These are phyloP conservation scores for Tricholoma bakamatsutake DNA, from an alignment of 768 basidiomycete genomes.

Conservation along the genomic window DNA sequence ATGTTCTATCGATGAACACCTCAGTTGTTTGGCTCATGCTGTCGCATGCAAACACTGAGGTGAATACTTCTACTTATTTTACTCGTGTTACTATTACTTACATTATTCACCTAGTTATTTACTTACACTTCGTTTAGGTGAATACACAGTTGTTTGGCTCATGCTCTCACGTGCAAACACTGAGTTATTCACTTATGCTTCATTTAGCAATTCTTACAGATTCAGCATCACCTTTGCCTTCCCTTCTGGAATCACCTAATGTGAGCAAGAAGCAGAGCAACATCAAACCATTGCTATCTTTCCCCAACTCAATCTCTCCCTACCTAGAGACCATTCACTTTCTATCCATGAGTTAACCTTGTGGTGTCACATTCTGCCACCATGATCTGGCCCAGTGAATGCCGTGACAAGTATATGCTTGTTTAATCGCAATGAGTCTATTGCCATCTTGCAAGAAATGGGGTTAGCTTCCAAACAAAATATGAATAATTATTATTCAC, in stretches of 20 bases:
- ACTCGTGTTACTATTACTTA: too few relatives aligned
- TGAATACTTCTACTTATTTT: too few relatives aligned
- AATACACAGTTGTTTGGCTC: too few relatives aligned
- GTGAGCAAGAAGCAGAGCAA: slow-evolving; percentile 24
- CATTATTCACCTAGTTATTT: too few relatives aligned
- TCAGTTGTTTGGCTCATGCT: too few relatives aligned
- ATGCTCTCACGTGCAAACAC: too few relatives aligned
- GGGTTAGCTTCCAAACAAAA: slow-evolving; percentile 44
- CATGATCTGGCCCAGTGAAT: slow-evolving; percentile 30
- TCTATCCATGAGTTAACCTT: slow-evolving; percentile 21
- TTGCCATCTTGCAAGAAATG: slow-evolving; percentile 54
- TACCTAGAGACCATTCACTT: slow-evolving; percentile 24
- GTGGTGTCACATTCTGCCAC: too few relatives aligned
- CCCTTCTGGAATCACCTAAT: slow-evolving; percentile 16
- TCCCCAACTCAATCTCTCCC: slow-evolving; percentile 34
- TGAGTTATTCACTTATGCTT: too few relatives aligned
- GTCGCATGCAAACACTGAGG: too few relatives aligned
- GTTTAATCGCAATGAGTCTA: slow-evolving; percentile 33
- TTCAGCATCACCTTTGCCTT: slow-evolving; percentile 21
- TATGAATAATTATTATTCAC: background rate
- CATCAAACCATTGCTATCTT: slow-evolving; percentile 36
- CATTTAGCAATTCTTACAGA: too few relatives aligned
- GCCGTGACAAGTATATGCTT: slow-evolving; percentile 42
- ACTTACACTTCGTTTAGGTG: too few relatives aligned
- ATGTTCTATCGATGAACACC: too few relatives aligned